These are phyloP conservation scores for Coemansia sp. DNA, from an alignment of 192 early-diverging fungal genomes.

Conservation along the genomic window DNA sequence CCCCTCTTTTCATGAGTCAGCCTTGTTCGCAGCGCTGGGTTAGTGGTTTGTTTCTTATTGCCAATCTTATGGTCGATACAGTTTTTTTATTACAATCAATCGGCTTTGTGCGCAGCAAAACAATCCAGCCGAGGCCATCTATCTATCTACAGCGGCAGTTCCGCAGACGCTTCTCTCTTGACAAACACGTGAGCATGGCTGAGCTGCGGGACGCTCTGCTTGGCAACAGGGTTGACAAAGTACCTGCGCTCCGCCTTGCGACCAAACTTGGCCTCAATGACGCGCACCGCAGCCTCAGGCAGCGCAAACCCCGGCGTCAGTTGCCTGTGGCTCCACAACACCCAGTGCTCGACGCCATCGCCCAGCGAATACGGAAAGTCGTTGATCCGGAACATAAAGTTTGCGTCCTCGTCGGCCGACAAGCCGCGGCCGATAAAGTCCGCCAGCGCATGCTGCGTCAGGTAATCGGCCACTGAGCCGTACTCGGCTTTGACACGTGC, in stretches of 20 bases:
- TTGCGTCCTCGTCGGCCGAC: conserved; percentile 14
- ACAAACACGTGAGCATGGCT: conserved; percentile 54
- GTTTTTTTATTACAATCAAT: no score
- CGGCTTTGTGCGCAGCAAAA: no score
- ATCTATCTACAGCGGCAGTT: neutral
- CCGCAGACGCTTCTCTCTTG: conserved; percentile 6
- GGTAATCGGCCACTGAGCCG: conserved; percentile 37
- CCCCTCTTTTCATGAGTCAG: no score
- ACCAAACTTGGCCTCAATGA: conserved; percentile 19
- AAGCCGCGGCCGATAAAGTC: conserved; percentile 23
- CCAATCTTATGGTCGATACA: no score
- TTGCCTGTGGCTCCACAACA: conserved; percentile 45
- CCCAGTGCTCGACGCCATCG: conserved; percentile 49
- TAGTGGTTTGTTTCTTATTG: no score
- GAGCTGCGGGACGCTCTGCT: conserved; percentile 50
- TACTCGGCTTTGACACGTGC: conserved; percentile 9
- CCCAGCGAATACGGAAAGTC: conserved; percentile 42
- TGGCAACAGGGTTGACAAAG: conserved; percentile 43
- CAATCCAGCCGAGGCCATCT: no score
- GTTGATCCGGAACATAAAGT: conserved; percentile 36
- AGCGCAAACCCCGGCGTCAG: conserved; percentile 27
- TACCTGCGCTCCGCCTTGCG: conserved; percentile 31
- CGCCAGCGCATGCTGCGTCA: conserved; percentile 22
- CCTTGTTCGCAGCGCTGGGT: no score
- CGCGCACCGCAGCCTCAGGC: conserved; percentile 24